Base-by-base conservation (phyloP, 257 asterid species). In the Penstemon davidsonii region DNA sequence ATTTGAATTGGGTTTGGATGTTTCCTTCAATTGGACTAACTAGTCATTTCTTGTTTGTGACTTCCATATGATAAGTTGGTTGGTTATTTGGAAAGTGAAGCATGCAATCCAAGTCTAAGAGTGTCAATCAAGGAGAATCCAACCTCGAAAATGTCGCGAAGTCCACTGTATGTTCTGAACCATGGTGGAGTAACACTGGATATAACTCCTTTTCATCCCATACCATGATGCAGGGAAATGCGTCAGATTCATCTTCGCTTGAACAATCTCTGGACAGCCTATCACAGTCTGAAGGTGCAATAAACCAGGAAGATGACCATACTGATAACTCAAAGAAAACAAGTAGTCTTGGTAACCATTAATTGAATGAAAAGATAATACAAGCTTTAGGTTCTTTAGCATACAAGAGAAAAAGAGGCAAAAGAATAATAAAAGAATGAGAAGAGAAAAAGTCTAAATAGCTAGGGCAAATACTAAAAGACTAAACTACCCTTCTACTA, bases 171-270 rank as follows among this genome's bases (percentile, higher is more conserved):
- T 76, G 61, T 61, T 60, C 91, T 74, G 95, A 84, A 40, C 75
- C 81, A 9, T 78, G 91, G 97, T 80, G 87, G 88, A 73, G 70
- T 25, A 56, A 66, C 58, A 72, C 78, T 73, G 88, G 81, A 62
- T 72, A 63, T 69, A 79, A 69, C 46, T 78, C 91, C 49, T 60
- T 79, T 47, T n/a, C n/a, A n/a, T 44, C 76, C 69, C 75, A 87
- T 46, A 76, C 79, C 55, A 43, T 79, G 87, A 75, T 78, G 78
- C 68, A 73, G 67, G 87, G 81, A 69, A 80, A 65, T 74, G 87
- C 73, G 49, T 88, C 95, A 64, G 96, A 91, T 57, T 85, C 97
- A 12, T 85, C 93, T 39, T 86, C 96, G 3, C 68, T 67, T 71
- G 96, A 90, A 75, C 92, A 85, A 52, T 88, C 91, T 43, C 76